Conservation (phyloP, 2,329 filamentous ascomycete genomes). For the Rhynchosporium agropyri region DNA sequence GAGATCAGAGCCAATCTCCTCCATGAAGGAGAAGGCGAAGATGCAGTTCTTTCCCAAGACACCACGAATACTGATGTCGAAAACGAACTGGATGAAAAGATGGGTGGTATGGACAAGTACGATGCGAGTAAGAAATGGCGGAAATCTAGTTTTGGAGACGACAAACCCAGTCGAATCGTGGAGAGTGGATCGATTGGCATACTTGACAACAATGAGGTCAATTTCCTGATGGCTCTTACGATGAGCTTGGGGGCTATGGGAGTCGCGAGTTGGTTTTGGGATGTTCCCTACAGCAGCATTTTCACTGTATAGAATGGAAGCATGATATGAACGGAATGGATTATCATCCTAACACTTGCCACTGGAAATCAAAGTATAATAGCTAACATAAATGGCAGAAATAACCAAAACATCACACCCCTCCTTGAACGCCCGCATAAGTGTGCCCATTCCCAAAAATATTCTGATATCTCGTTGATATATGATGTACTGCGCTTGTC, state of each 20-base stretch:
- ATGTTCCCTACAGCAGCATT: slow-evolving; percentile 53
- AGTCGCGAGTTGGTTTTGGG: slow-evolving; percentile 63
- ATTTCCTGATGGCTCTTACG: slow-evolving; percentile 82
- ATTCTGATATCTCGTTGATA: not conserved
- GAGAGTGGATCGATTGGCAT: slow-evolving; percentile 70
- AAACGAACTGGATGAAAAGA: slow-evolving; percentile 44
- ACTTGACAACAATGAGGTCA: slow-evolving; percentile 94
- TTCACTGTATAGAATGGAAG: slow-evolving; percentile 25
- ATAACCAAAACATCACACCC: not conserved
- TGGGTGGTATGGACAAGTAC: slow-evolving; percentile 50
- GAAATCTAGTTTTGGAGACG: slow-evolving; percentile 55
- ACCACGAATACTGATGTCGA: slow-evolving; percentile 36
- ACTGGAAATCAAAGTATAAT: not conserved
- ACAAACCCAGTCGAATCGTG: slow-evolving; percentile 53
- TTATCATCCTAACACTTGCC: not conserved
- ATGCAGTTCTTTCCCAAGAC: slow-evolving; percentile 47
- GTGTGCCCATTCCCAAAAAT: not conserved
- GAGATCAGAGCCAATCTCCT: slow-evolving; percentile 49
- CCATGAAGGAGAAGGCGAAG: slow-evolving; percentile 47
- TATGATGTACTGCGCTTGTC: not conserved
- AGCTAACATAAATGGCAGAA: slow-evolving; percentile 1
- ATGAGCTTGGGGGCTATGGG: slow-evolving; percentile 82
- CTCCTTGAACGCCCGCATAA: slow-evolving; percentile 1
- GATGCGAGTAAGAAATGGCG: slow-evolving; percentile 54
- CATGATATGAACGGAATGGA: not conserved